phyloP scores from a whole-genome alignment of 352 stramenopile genomes.

The Phytopythium sindhum region DNA sequence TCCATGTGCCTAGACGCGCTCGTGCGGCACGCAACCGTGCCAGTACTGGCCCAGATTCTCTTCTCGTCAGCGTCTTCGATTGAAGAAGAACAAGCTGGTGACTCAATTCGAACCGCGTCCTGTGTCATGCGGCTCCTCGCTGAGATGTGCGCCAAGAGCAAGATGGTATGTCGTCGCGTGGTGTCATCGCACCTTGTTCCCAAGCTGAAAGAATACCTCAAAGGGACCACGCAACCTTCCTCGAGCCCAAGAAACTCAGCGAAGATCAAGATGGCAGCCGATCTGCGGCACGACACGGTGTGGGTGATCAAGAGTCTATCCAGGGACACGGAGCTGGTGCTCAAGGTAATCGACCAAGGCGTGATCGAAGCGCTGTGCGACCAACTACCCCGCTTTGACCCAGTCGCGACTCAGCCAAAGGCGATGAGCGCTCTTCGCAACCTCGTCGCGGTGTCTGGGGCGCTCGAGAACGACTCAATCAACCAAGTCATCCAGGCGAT shows the following conservation, averaged over 20 bases:
- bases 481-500: slow-evolving; percentile 16
- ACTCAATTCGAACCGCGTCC: slow-evolving; percentile 8
- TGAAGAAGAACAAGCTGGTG: slow-evolving; percentile 14
- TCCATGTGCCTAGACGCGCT: slow-evolving; percentile 62
- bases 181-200: slow-evolving; percentile 65
- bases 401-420: slow-evolving; percentile 33
- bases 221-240: slow-evolving; percentile 7
- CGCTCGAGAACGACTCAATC: slow-evolving; percentile 12
- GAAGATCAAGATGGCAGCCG: slow-evolving; percentile 5
- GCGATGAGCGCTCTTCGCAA: slow-evolving; percentile 41
- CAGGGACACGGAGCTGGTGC: slow-evolving; percentile 58
- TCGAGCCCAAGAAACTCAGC: neutral
- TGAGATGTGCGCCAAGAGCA: slow-evolving; percentile 49
- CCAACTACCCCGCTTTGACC: slow-evolving; percentile 32
- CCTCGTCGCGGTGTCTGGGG: slow-evolving; percentile 14
- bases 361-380: slow-evolving; percentile 45
- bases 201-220: slow-evolving; percentile 37
- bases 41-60: slow-evolving; percentile 71
- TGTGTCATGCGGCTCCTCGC: slow-evolving; percentile 42
- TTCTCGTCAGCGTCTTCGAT: slow-evolving; percentile 27
- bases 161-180: slow-evolving; percentile 42
- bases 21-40: slow-evolving; percentile 67
- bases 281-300: slow-evolving; percentile 43
- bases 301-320: slow-evolving; percentile 58
- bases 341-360: slow-evolving; percentile 51